These are phyloP conservation scores for Cucumis hystrix DNA, from an alignment of 306 rosid genomes.

Conservation along the genomic window DNA sequence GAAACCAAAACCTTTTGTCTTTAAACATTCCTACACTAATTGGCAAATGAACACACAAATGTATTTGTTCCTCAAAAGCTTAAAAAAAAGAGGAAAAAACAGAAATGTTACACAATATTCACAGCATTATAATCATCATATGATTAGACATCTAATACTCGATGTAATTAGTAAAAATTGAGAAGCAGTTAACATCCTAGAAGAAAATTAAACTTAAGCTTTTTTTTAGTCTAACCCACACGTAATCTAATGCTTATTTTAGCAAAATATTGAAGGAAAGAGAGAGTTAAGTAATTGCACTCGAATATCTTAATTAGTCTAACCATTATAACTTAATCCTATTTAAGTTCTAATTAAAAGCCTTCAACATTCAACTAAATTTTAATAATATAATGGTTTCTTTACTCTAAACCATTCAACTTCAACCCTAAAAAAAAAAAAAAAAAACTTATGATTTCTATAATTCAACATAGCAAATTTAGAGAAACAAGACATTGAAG, in stretches of 20 bases:
- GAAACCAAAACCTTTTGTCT: not conserved
- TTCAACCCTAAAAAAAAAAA: not conserved
- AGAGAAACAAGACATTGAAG: not conserved
- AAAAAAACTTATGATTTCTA: not conserved
- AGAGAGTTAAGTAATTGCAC: too few species aligned
- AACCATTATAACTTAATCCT: not conserved
- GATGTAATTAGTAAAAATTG: not conserved
- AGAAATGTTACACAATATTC: not conserved
- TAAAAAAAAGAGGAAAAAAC: not conserved
- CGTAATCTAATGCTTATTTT: not conserved
- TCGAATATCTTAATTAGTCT: too few species aligned
- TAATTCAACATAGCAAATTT: not conserved
- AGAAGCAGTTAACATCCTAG: not conserved
- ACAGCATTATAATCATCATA: not conserved
- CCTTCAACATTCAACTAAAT: not conserved
- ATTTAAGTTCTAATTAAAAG: not conserved
- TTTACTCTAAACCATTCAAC: not conserved
- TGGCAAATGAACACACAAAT: not conserved
- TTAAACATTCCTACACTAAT: not conserved
- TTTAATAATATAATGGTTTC: not conserved
- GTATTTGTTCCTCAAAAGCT: not conserved
- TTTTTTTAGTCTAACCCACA: not conserved
- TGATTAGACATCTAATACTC: not conserved
- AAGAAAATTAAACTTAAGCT: not conserved
- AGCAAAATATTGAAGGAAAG: too few species aligned